A percentile compares a stretch with the other conserved stretches of the same genome.
These are phyloP conservation scores for Beauveria rudraprayagi DNA, from an alignment of 2,329 filamentous ascomycete species.

Conservation along the genomic window DNA sequence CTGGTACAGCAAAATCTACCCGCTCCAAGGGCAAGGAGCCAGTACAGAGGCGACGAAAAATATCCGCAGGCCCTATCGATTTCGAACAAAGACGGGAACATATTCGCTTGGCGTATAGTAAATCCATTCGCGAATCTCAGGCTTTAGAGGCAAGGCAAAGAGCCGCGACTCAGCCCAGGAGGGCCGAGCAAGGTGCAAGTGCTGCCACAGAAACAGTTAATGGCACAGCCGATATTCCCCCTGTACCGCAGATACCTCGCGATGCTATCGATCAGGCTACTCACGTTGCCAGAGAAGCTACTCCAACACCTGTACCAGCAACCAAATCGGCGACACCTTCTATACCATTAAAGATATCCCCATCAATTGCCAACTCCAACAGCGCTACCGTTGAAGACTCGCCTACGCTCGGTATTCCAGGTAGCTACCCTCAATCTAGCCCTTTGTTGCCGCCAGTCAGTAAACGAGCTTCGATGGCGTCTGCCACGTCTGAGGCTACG, in stretches of 20 bases:
- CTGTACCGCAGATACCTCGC: constrained; percentile 7
- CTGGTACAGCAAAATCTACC: constrained; percentile 47
- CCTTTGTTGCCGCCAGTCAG: constrained; percentile 35
- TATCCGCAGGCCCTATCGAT: constrained; percentile 67
- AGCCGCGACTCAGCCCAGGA: constrained; percentile 40
- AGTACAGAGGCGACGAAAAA: constrained; percentile 37
- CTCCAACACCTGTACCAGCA: neutral
- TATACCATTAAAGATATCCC: constrained; percentile 11
- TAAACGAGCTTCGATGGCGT: constrained; percentile 50
- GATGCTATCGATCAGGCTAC: neutral
- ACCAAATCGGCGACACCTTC: neutral
- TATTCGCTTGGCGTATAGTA: constrained; percentile 79
- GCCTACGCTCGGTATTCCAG: constrained; percentile 59
- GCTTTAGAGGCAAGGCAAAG: constrained; percentile 46
- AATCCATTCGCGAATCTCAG: constrained; percentile 69
- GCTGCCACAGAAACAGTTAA: neutral
- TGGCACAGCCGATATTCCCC: neutral
- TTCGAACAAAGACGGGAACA: constrained; percentile 74
- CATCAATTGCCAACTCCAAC: neutral
- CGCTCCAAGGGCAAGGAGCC: constrained; percentile 24
- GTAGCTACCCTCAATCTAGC: constrained; percentile 44
- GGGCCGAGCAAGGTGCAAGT: constrained; percentile 23
- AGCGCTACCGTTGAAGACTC: constrained; percentile 37
- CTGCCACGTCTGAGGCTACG: constrained; percentile 52
- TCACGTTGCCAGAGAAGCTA: neutral